Conservation (phyloP, 306 rosid species). For the Crataegus laevigata region DNA sequence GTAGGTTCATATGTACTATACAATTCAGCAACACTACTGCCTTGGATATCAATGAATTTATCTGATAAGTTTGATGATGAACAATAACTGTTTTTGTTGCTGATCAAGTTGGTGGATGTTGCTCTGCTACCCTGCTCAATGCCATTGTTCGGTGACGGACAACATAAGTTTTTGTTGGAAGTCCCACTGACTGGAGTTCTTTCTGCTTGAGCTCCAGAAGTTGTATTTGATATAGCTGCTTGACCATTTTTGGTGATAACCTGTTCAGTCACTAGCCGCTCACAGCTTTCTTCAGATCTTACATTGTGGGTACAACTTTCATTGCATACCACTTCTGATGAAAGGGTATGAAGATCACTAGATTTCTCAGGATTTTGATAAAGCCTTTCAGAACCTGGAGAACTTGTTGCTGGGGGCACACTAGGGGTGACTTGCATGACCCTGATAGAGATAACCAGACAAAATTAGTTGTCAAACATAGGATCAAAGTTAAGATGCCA, state of each 20-base stretch:
- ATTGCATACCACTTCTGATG: not conserved
- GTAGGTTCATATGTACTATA: slow-evolving; percentile 18
- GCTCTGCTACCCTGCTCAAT: not conserved
- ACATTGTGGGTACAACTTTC: not conserved
- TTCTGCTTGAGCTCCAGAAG: not conserved
- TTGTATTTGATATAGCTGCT: not conserved
- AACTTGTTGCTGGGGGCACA: slow-evolving; percentile 2
- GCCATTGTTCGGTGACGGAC: not conserved
- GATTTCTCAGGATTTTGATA: not conserved
- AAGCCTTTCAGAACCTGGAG: not conserved
- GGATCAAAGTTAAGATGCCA: not conserved
- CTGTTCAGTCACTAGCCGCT: not conserved
- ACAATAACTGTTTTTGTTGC: not conserved
- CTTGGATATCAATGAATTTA: not conserved
- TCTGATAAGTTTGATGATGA: not conserved
- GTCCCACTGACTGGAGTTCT: not conserved
- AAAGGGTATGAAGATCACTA: not conserved
- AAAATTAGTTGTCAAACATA: slow-evolving; percentile 13
- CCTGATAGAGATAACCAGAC: slow-evolving; percentile 12
- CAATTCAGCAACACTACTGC: not conserved
- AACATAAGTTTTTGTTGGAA: not conserved
- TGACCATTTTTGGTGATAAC: not conserved
- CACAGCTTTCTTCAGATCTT: slow-evolving; percentile 1
- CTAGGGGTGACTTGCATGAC: not conserved
- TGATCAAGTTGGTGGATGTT: not conserved